A percentile compares a stretch with the other conserved stretches of the same genome.
Evolutionary conservation across 257 asterid genomes (phyloP).

Genomic region (Solanum chmielewskii): DNA sequence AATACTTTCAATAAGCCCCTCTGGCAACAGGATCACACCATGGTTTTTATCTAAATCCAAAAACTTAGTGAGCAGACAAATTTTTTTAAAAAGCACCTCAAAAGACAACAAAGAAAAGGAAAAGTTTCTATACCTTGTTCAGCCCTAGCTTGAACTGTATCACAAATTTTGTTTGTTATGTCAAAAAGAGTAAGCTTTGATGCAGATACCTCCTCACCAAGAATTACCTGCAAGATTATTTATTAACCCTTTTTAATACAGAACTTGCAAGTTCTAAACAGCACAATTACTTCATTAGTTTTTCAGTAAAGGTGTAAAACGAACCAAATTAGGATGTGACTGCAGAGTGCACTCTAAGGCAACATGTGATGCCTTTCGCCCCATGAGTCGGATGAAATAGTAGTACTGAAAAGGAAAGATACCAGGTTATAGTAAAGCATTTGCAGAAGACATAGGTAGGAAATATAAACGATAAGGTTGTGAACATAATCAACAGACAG

Average conservation of each 20-base stretch:
- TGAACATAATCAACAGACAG: not conserved
- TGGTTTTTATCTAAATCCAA: conserved; percentile 69
- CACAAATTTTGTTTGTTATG: conserved; percentile 85
- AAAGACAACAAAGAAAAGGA: not conserved
- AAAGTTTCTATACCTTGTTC: conserved; percentile 48
- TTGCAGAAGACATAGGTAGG: not conserved
- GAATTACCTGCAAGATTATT: conserved; percentile 54
- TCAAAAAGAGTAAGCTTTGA: conserved; percentile 95
- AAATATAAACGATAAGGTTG: not conserved
- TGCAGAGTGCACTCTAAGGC: conserved; percentile 96
- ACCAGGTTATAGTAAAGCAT: not conserved
- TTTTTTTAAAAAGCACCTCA: not conserved
- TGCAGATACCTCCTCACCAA: conserved; percentile 96
- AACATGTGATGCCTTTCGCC: conserved; percentile 96
- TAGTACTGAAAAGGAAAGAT: conserved; percentile 58
- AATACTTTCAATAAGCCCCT: conserved; percentile 95
- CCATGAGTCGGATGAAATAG: conserved; percentile 94
- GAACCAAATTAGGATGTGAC: conserved; percentile 94
- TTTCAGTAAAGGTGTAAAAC: not conserved
- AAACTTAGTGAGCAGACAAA: conserved; percentile 7
- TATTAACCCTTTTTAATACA: not conserved
- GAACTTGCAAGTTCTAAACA: not conserved
- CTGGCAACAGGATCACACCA: conserved; percentile 91
- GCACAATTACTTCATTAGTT: not conserved
- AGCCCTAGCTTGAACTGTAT: conserved; percentile 93